Percentiles rank a stretch among this genome's conserved stretches.
phyloP scores from a whole-genome alignment of 164 flowering plant genomes.

The Pachysandra terminalis region DNA sequence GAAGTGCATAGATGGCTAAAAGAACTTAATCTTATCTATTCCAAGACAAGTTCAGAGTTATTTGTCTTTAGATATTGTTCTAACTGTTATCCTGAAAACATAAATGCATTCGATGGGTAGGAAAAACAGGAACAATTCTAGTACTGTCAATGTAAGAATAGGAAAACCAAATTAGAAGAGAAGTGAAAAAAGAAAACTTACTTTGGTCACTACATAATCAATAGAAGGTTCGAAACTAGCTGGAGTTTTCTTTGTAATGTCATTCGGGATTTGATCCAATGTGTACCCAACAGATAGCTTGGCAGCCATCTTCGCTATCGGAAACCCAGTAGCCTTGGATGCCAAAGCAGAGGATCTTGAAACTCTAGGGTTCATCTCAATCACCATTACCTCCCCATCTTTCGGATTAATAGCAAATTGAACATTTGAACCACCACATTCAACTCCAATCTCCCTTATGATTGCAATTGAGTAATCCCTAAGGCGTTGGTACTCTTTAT shows the following conservation, averaged over 20 bases:
- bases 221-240: constrained; percentile 99
- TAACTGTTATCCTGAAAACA: too few relatives aligned
- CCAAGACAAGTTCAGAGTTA: too few relatives aligned
- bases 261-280: constrained; percentile 91
- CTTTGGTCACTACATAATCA: constrained; percentile 98
- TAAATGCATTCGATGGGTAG: too few relatives aligned
- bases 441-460: constrained; percentile 95
- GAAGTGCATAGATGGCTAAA: too few relatives aligned
- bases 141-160: not conserved
- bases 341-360: constrained; percentile 96
- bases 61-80: too few relatives aligned
- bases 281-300: constrained; percentile 88
- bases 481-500: constrained; percentile 90
- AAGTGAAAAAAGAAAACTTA: constrained; percentile 18
- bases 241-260: constrained; percentile 91
- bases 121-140: not conserved
- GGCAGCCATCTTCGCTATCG: constrained; percentile 98
- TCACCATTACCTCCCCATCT: constrained; percentile 98
- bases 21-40: too few relatives aligned
- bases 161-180: not conserved
- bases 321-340: constrained; percentile 97
- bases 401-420: constrained; percentile 92
- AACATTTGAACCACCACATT: constrained; percentile 97
- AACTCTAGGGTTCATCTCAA: constrained; percentile 99
- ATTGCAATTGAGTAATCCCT: constrained; percentile 90